phyloP scores from a whole-genome alignment of 2,329 filamentous ascomycete genomes.

The Proliferodiscus dingleyae region DNA sequence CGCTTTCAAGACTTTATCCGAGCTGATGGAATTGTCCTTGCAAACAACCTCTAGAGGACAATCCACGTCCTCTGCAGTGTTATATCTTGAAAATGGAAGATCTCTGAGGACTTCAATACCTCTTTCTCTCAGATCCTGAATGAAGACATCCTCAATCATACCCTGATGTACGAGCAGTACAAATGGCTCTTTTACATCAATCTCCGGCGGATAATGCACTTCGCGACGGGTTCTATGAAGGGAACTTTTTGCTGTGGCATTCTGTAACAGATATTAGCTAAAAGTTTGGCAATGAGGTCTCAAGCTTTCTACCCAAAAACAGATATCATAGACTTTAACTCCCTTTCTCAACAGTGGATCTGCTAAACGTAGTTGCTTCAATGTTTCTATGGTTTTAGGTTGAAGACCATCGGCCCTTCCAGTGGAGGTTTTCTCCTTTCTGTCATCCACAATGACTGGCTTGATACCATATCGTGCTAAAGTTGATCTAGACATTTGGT shows the following conservation, averaged over 20 bases:
- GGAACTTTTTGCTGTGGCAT: slow-evolving; percentile 13
- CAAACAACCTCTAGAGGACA: slow-evolving; percentile 36
- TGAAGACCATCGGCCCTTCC: slow-evolving; percentile 63
- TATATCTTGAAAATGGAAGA: slow-evolving; percentile 38
- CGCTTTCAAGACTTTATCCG: slow-evolving; percentile 36
- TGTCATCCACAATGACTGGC: slow-evolving; percentile 62
- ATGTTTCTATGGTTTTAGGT: slow-evolving; percentile 57
- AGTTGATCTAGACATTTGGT: slow-evolving; percentile 40
- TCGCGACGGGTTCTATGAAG: slow-evolving; percentile 33
- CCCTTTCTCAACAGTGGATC: slow-evolving; percentile 51
- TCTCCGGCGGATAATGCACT: slow-evolving; percentile 26
- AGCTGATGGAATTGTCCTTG: slow-evolving; percentile 49
- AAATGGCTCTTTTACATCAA: slow-evolving; percentile 27
- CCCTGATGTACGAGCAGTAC: slow-evolving; percentile 48
- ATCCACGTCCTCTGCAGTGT: slow-evolving; percentile 24
- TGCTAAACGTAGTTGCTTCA: slow-evolving; percentile 54
- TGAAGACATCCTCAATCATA: slow-evolving; percentile 45
- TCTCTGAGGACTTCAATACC: slow-evolving; percentile 44
- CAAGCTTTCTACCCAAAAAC: slow-evolving; percentile 49
- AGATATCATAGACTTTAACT: slow-evolving; percentile 53
- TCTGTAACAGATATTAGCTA: slow-evolving; percentile 43
- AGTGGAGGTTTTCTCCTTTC: slow-evolving; percentile 54
- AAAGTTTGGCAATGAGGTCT: slow-evolving; percentile 38
- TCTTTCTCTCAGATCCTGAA: slow-evolving; percentile 48
- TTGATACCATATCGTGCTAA: slow-evolving; percentile 63